Percentiles rank a stretch among this genome's conserved stretches.
Conservation (phyloP, 805 yeast species). For the Candida boidinii region DNA sequence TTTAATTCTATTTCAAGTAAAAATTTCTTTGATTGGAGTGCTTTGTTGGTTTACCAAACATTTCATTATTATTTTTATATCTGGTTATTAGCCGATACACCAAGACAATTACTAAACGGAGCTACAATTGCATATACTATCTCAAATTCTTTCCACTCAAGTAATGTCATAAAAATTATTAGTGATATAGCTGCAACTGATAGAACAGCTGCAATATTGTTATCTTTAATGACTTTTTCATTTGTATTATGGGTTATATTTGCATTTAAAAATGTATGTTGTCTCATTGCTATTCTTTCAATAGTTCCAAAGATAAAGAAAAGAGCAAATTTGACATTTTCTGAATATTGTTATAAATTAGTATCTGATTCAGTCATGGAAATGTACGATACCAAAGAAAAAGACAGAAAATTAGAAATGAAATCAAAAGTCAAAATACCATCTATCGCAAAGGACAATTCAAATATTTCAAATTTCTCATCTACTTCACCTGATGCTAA, state of each 20-base stretch:
- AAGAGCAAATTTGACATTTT: neutral
- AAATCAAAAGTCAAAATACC: constrained; percentile 13
- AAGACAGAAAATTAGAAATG: constrained; percentile 5
- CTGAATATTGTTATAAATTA: constrained; percentile 13
- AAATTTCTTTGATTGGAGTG: constrained; percentile 57
- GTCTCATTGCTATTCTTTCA: too few relatives aligned
- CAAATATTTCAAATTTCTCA: neutral
- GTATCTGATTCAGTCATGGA: constrained; percentile 20
- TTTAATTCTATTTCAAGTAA: constrained; percentile 61
- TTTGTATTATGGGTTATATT: constrained; percentile 67
- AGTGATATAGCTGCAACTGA: constrained; percentile 51
- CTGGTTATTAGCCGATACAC: constrained; percentile 71
- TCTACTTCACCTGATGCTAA: too few relatives aligned
- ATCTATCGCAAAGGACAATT: constrained; percentile 1
- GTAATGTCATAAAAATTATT: constrained; percentile 37
- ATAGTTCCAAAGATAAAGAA: too few relatives aligned
- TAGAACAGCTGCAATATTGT: constrained; percentile 57
- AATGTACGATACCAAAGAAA: constrained; percentile 18
- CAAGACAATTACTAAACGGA: constrained; percentile 80
- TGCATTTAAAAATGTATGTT: constrained; percentile 25
- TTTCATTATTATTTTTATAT: constrained; percentile 51
- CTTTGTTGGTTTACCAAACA: constrained; percentile 58
- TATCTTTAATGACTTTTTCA: constrained; percentile 70
- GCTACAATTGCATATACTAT: constrained; percentile 53
- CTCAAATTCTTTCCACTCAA: constrained; percentile 30